Base-by-base conservation (phyloP, 2,329 filamentous ascomycete genomes). In the Calonectria crousiana region DNA sequence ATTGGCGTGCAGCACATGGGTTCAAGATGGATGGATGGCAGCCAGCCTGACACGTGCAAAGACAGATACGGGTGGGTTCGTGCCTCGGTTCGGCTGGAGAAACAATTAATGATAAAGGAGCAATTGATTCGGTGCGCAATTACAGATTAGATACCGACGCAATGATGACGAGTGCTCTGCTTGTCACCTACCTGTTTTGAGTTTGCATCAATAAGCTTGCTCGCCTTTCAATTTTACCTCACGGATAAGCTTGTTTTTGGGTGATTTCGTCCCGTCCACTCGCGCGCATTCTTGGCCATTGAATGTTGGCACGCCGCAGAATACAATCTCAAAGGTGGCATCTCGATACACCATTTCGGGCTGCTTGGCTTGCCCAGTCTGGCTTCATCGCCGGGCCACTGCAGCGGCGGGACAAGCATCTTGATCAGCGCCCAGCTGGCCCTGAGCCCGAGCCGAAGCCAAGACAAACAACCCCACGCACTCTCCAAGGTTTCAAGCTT, bases 231-330 rank as follows among this genome's bases (percentile, higher is more conserved):
- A 36, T 28, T 62, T 62, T 62, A 62, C 56, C 56, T 62, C 56
- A 26, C 56, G 56, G 34, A 62, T 62, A 62, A 62, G 56, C 56
- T 62, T 62, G 56, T 62, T 62, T 62, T 62, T 62, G 23, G 56
- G 41, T 58, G 1, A 16, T 26, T 41, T 41, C 56, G 14, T 38
- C 34, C 36, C 36, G 34, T 62, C 34, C 23, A 62, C 36, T 8
- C n/a, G 18, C n/a, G 30, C 36, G 32, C 26, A 23, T 41, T 38
- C 23, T 56, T 5, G 9, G 34, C 9, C 56, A 28, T 41, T 62
- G 56, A 16, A 16, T 62, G 23, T 26, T 62, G 34, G 23, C n/a
- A 9, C 18, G 34, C 26, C 30, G 23, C 26, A 11, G 32, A 41
- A 41, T 62, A 38, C 18, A 41, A 20, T 23, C 18, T 8, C 6